A percentile compares a stretch with the other conserved stretches of the same genome.
Evolutionary conservation across 139 green algal species (phyloP).

Genomic region (Nannochloris sp.): DNA sequence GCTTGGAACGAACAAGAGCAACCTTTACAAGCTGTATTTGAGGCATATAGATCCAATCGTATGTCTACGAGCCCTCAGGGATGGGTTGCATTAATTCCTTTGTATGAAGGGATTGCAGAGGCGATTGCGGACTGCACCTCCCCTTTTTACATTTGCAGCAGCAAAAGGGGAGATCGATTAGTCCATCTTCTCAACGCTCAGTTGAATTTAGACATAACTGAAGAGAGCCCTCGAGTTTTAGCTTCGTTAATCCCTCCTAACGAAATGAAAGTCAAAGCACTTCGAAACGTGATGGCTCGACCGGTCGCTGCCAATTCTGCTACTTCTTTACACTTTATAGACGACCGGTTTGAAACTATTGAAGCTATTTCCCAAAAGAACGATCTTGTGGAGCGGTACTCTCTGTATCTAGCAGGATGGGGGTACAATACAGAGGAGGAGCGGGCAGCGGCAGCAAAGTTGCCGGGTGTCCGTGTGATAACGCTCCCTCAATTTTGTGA

Average conservation of each 20-base stretch:
- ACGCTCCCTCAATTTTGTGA: slow-evolving; percentile 34
- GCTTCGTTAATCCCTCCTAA: slow-evolving; percentile 54
- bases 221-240: slow-evolving; percentile 45
- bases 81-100: slow-evolving; percentile 33
- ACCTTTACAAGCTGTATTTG: slow-evolving; percentile 34
- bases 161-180: slow-evolving; percentile 14
- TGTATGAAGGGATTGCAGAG: slow-evolving; percentile 36
- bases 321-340: slow-evolving; percentile 60
- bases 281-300: slow-evolving; percentile 16
- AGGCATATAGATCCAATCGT: slow-evolving; percentile 26
- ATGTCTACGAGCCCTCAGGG: neutral
- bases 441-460: slow-evolving; percentile 9
- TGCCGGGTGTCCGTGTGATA: slow-evolving; percentile 35
- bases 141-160: slow-evolving; percentile 9
- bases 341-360: slow-evolving; percentile 67
- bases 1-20: slow-evolving; percentile 2
- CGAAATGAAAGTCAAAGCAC: slow-evolving; percentile 48
- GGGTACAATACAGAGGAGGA: slow-evolving; percentile 47
- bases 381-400: slow-evolving; percentile 24
- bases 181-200: slow-evolving; percentile 14
- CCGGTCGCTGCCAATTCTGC: slow-evolving; percentile 19
- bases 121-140: slow-evolving; percentile 15
- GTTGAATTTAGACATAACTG: slow-evolving; percentile 31
- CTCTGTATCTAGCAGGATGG: slow-evolving; percentile 54
- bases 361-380: slow-evolving; percentile 26